Evolutionary conservation across 768 basidiomycete genomes (phyloP).

Genomic region (Dentipellis fragilis): DNA sequence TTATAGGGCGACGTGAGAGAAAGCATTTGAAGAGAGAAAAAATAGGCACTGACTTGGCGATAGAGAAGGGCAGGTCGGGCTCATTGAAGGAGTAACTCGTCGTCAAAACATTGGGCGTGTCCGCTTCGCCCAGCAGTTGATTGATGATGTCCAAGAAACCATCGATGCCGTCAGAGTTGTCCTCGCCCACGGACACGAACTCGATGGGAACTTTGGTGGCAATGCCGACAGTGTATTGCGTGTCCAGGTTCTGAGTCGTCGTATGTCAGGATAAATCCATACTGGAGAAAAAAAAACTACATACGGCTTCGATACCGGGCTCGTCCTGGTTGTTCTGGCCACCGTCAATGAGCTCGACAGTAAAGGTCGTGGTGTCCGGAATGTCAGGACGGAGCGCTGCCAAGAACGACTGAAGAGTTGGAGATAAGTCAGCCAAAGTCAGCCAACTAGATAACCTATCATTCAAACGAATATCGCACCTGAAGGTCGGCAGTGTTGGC

Average conservation of each 20-base stretch:
- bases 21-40: background rate
- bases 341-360: background rate
- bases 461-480: background rate
- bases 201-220: constrained; percentile 17
- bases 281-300: background rate
- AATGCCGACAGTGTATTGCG: constrained; percentile 27
- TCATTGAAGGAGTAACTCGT: constrained; percentile 26
- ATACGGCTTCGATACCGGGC: background rate
- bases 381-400: background rate
- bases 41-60: constrained; percentile 18
- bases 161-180: constrained; percentile 11
- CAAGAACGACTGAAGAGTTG: background rate
- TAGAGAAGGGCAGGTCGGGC: constrained; percentile 10
- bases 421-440: background rate
- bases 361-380: background rate
- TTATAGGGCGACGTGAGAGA: background rate
- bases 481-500: constrained; percentile 1
- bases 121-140: constrained; percentile 12
- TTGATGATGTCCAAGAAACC: constrained; percentile 24
- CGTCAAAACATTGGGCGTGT: constrained; percentile 13
- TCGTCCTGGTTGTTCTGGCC: background rate
- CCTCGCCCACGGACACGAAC: constrained; percentile 17
- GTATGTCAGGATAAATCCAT: background rate
- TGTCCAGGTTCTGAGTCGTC: constrained; percentile 23
- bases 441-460: background rate